These are phyloP conservation scores for Suhomyces kunorum DNA, from an alignment of 1,139 yeast species.

Conservation along the genomic window DNA sequence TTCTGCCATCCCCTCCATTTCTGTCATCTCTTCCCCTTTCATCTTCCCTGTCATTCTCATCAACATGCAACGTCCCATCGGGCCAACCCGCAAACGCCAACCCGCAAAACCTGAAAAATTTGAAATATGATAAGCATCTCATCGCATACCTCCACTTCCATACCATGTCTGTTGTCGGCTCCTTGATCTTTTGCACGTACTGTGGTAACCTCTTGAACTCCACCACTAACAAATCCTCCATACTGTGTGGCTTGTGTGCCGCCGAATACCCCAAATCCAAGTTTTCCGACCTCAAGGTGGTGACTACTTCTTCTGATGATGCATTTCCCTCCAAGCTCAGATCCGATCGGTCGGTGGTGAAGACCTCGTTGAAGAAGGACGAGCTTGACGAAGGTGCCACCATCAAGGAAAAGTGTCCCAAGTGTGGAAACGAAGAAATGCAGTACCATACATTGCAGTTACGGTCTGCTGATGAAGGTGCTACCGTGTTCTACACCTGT, in stretches of 20 bases:
- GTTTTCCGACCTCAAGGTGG: constrained; percentile 79
- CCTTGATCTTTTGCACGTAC: constrained; percentile 88
- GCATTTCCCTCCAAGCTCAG: constrained; percentile 89
- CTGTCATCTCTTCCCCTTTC: too few relatives aligned
- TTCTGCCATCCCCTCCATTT: too few relatives aligned
- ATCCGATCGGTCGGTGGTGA: constrained; percentile 84
- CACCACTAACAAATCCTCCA: constrained; percentile 47
- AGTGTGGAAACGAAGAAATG: constrained; percentile 98
- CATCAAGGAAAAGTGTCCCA: constrained; percentile 94
- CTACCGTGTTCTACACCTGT: constrained; percentile 93
- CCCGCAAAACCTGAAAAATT: constrained; percentile 7
- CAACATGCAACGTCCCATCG: too few relatives aligned
- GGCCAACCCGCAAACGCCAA: constrained; percentile 3
- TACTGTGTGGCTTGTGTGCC: constrained; percentile 69
- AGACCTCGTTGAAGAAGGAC: constrained; percentile 72
- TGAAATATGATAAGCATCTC: constrained; percentile 10
- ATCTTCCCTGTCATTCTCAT: too few relatives aligned
- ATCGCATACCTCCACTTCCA: background rate
- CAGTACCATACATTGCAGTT: constrained; percentile 93
- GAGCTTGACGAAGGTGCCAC: constrained; percentile 94
- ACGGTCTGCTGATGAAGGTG: constrained; percentile 99
- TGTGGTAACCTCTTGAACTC: constrained; percentile 90
- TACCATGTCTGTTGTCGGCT: constrained; percentile 89
- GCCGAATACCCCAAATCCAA: constrained; percentile 56
- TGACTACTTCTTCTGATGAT: constrained; percentile 81